phyloP scores from a whole-genome alignment of 2,329 filamentous ascomycete species.

The Aspergillaceae sp. region DNA sequence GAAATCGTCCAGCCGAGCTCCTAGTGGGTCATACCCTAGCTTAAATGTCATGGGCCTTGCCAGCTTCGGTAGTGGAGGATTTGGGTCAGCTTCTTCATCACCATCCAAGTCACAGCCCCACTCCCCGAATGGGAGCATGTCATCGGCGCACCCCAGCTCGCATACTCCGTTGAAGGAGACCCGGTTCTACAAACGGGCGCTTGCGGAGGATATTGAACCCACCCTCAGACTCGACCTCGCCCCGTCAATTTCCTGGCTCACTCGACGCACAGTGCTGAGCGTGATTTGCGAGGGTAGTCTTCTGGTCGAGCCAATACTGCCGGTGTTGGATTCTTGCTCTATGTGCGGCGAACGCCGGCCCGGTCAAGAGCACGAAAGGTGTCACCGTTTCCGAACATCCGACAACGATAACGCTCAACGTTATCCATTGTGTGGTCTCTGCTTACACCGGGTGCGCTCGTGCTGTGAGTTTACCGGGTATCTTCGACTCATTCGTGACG shows the following conservation, averaged over 20 bases:
- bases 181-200: conserved; percentile 83
- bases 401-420: conserved; percentile 79
- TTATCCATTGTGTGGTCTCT: conserved; percentile 85
- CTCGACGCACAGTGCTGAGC: conserved; percentile 71
- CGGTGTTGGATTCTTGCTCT: conserved; percentile 61
- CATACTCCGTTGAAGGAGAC: conserved; percentile 67
- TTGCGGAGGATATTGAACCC: conserved; percentile 89
- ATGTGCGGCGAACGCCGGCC: conserved; percentile 79
- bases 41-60: conserved; percentile 52
- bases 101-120: conserved; percentile 50
- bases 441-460: conserved; percentile 70
- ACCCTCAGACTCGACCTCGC: conserved; percentile 82
- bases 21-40: conserved; percentile 61
- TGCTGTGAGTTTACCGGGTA: conserved; percentile 92
- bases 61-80: conserved; percentile 32
- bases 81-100: conserved; percentile 54
- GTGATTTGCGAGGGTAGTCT: conserved; percentile 78
- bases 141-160: conserved; percentile 37
- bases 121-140: conserved; percentile 39
- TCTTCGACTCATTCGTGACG: conserved; percentile 81
- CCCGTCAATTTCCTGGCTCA: conserved; percentile 87
- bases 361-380: conserved; percentile 62
- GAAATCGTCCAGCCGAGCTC: conserved; percentile 56
- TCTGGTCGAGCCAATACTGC: conserved; percentile 78
- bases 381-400: conserved; percentile 79